phyloP scores from a whole-genome alignment of 2,329 filamentous ascomycete genomes.

The Cladophialophora psammophila region DNA sequence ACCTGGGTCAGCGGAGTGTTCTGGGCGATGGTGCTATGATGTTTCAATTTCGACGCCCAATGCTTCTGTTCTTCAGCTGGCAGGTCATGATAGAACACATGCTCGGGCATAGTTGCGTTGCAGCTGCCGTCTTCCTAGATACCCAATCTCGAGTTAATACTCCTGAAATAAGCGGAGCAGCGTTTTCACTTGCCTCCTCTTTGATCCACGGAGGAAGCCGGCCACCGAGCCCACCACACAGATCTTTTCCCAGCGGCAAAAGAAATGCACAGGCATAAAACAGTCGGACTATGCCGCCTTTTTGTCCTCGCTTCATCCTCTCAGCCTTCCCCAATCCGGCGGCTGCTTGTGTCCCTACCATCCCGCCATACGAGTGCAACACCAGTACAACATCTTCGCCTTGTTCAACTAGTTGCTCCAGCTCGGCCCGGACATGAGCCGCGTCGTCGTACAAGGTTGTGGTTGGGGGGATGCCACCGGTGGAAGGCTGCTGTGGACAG shows the following conservation, averaged over 20 bases:
- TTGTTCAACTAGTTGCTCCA: constrained; percentile 42
- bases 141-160: neutral
- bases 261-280: constrained; percentile 48
- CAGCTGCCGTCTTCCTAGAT: constrained; percentile 26
- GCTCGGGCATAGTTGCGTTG: constrained; percentile 21
- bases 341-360: constrained; percentile 44
- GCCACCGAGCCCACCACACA: constrained; percentile 21
- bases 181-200: constrained; percentile 18
- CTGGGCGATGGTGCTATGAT: constrained; percentile 18
- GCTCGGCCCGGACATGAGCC: constrained; percentile 11
- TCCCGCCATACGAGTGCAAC: constrained; percentile 47
- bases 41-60: constrained; percentile 26
- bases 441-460: constrained; percentile 26
- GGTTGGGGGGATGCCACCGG: constrained; percentile 2
- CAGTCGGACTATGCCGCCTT: constrained; percentile 44
- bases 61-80: constrained; percentile 35
- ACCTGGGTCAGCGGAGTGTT: constrained; percentile 20
- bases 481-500: constrained; percentile 21
- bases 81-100: constrained; percentile 49
- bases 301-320: constrained; percentile 39
- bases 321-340: constrained; percentile 42
- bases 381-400: constrained; percentile 43
- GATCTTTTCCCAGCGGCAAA: constrained; percentile 35
- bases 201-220: constrained; percentile 26
- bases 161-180: neutral